Base-by-base conservation (phyloP, 345 rosid species). In the Camelina hispida region DNA sequence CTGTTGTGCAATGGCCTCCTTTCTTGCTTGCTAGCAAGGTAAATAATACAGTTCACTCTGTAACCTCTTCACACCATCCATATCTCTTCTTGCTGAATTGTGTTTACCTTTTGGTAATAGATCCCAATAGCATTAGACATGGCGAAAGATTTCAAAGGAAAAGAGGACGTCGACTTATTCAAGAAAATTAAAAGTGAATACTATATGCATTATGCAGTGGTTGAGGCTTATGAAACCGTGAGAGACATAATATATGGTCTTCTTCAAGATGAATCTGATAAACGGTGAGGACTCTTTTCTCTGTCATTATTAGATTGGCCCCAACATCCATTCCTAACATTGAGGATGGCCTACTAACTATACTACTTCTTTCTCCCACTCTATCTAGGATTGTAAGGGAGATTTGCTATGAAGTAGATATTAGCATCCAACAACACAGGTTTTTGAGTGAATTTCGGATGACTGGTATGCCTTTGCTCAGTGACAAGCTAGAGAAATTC, bases 21-120 rank as follows among this genome's bases (percentile, higher is more conserved):
- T 95, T 93, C 69, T 84, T 95, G 83, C 97, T 95, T 64, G 99
- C 99, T 72, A 91, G 97, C 84, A 95, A 95, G 87, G 99, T 91
- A 85, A 80, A 69, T 68, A 40, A 44, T 64, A 69, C 58, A 46
- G 7, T 16, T 73, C 69, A 30, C 67, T 72, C 59, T 12, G 71
- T n/a, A 57, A 50, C 62, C n/a, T 72, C 65, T 75, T 35, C 50
- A 13, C 25, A 34, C 57, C 38, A 59, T 62, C 74, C 47, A 50
- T 62, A 43, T 70, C 64, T 67, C 60, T 51, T n/a, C 62, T 28
- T 78, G 61, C 59, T 67, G 47, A 75, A 65, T 22, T 60, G 53
- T 72, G 67, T 28, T 72, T 72, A 85, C 35, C 72, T 44, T 59
- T 67, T 69, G 48, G 56, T 68, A 72, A 68, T 62, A 95, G 99